Percentiles rank a stretch among this genome's conserved stretches.
These are phyloP conservation scores for Claviceps arundinis DNA, from an alignment of 2,329 filamentous ascomycete species.

Conservation along the genomic window DNA sequence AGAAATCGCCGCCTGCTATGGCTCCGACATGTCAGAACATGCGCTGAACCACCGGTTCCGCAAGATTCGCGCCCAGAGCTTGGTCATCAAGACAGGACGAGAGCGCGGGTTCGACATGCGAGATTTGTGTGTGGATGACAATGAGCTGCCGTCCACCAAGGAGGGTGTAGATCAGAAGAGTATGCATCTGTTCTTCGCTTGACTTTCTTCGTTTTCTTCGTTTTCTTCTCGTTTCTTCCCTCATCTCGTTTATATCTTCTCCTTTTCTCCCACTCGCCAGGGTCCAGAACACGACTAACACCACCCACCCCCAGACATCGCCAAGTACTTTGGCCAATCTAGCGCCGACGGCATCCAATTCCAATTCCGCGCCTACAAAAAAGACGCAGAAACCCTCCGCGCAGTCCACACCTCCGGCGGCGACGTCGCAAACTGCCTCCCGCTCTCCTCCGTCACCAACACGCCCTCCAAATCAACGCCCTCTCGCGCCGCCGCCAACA, in stretches of 20 bases:
- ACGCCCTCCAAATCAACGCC: slow-evolving; percentile 14
- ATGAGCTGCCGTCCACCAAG: slow-evolving; percentile 23
- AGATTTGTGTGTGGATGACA: slow-evolving; percentile 23
- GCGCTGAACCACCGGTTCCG: slow-evolving; percentile 40
- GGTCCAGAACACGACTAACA: slow-evolving; percentile 5
- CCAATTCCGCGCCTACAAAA: slow-evolving; percentile 44
- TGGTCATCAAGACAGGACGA: slow-evolving; percentile 24
- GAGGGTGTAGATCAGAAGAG: slow-evolving; percentile 27
- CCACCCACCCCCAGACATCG: slow-evolving; percentile 34
- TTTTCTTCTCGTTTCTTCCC: neutral
- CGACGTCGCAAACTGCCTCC: slow-evolving; percentile 30
- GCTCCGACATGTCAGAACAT: slow-evolving; percentile 33
- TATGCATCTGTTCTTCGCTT: slow-evolving; percentile 15
- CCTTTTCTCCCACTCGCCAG: neutral
- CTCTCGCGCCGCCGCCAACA: neutral
- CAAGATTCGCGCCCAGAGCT: slow-evolving; percentile 28
- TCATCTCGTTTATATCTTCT: neutral
- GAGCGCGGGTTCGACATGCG: slow-evolving; percentile 27
- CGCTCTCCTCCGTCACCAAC: slow-evolving; percentile 16
- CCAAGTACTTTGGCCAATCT: slow-evolving; percentile 45
- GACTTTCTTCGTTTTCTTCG: neutral
- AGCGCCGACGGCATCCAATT: slow-evolving; percentile 45
- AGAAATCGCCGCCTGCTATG: slow-evolving; percentile 35
- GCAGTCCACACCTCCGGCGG: slow-evolving; percentile 29
- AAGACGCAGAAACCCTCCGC: slow-evolving; percentile 34